A percentile compares a stretch with the other conserved stretches of the same genome.
Conservation (phyloP, 2,329 filamentous ascomycete species). For the Alternaria tenuissima region DNA sequence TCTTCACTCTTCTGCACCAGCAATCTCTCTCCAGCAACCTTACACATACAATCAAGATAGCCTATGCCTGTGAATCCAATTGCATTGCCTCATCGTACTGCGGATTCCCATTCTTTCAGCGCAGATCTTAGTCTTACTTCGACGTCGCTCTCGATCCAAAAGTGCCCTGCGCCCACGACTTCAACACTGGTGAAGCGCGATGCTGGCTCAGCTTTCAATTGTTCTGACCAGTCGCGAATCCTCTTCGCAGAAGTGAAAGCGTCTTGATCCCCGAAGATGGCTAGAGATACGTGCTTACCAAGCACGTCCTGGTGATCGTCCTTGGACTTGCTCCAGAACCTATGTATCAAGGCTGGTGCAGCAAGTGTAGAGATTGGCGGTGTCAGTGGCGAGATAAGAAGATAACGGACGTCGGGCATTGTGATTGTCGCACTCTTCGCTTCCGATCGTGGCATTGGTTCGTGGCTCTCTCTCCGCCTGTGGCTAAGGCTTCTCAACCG, state of each 20-base stretch:
- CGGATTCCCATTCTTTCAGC: conserved; percentile 54
- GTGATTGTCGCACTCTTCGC: conserved; percentile 11
- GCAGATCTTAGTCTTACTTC: conserved; percentile 51
- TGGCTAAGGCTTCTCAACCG: conserved; percentile 41
- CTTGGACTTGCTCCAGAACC: conserved; percentile 36
- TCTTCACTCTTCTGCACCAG: no score
- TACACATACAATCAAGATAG: no score
- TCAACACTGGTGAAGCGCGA: conserved; percentile 53
- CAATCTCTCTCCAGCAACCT: no score
- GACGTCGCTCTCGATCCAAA: conserved; percentile 56
- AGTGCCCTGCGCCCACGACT: conserved; percentile 61
- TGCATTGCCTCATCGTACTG: conserved; percentile 28
- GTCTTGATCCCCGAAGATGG: conserved; percentile 79
- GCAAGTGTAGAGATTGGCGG: conserved; percentile 52
- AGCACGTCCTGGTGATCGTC: conserved; percentile 26
- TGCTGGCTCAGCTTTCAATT: conserved; percentile 53
- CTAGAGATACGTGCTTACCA: conserved; percentile 61
- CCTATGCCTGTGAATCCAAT: no score
- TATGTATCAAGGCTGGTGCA: conserved; percentile 42
- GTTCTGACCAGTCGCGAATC: conserved; percentile 71
- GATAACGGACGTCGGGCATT: conserved; percentile 46
- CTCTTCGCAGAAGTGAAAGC: conserved; percentile 73
- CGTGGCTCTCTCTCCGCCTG: conserved; percentile 20
- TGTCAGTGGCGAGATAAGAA: conserved; percentile 59
- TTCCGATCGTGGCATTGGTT: conserved; percentile 13